A percentile compares a stretch with the other conserved stretches of the same genome.
These are phyloP conservation scores for Trypanosoma boissoni DNA, from an alignment of 208 protist genomes.

Conservation along the genomic window DNA sequence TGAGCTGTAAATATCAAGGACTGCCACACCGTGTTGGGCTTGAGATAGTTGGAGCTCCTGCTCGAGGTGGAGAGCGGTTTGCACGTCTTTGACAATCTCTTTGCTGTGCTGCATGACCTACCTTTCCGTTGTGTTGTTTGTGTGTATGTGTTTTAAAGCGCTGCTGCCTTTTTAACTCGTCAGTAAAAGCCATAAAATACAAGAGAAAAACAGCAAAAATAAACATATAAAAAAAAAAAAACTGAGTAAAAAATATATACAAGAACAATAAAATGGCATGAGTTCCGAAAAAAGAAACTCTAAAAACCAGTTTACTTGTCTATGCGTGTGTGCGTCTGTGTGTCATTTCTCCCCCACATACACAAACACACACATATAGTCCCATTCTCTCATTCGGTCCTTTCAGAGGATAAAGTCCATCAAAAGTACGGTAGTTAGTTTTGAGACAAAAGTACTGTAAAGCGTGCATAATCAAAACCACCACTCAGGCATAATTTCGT, in stretches of 20 bases:
- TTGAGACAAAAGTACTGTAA: conserved; percentile 15
- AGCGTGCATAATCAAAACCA: conserved; percentile 1
- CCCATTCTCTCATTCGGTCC: too few relatives aligned
- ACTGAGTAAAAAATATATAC: background rate
- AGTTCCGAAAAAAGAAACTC: conserved; percentile 8
- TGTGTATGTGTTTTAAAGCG: conserved; percentile 3
- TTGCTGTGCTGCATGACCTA: conserved; percentile 36
- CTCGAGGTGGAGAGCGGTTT: conserved; percentile 61
- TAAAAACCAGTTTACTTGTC: conserved; percentile 7
- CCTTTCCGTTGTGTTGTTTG: background rate
- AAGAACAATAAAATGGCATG: background rate
- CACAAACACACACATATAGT: background rate
- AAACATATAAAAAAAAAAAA: background rate
- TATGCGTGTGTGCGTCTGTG: background rate
- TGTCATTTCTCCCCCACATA: background rate
- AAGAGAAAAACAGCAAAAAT: background rate
- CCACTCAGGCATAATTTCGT: conserved; percentile 3
- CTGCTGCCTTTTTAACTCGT: conserved; percentile 19
- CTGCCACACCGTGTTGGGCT: conserved; percentile 76
- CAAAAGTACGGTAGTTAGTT: conserved; percentile 13
- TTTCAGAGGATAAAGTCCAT: too few relatives aligned
- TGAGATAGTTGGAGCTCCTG: conserved; percentile 73
- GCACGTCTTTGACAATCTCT: conserved; percentile 85
- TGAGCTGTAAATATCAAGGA: conserved; percentile 86
- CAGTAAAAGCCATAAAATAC: background rate